Conservation (phyloP, 176 grass and related monocot species). For the Canna indica region DNA sequence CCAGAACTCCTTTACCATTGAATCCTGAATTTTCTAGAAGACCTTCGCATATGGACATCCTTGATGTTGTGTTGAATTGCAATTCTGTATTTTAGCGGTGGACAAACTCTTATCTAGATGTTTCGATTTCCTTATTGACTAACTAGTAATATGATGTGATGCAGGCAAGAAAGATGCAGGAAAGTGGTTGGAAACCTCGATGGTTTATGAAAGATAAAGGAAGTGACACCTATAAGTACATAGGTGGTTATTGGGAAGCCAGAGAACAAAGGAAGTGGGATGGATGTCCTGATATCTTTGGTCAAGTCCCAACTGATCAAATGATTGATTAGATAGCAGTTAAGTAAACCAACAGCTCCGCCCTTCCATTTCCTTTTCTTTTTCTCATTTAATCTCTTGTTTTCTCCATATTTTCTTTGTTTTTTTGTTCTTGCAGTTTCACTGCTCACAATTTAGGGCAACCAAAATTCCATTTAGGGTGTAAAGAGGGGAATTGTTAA, state of each 20-base stretch:
- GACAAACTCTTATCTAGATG: too few relatives aligned
- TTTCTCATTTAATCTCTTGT: background rate
- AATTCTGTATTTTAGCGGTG: background rate
- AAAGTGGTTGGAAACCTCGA: constrained; percentile 89
- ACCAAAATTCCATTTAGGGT: constrained; percentile 1
- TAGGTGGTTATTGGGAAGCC: constrained; percentile 96
- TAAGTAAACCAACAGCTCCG: constrained; percentile 26
- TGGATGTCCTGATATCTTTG: constrained; percentile 85
- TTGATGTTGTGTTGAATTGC: background rate
- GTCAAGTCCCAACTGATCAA: constrained; percentile 60
- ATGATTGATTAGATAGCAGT: constrained; percentile 51
- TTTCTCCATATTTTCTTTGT: background rate
- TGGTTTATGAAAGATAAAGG: constrained; percentile 95
- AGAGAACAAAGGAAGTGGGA: constrained; percentile 75
- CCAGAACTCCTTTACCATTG: too few relatives aligned
- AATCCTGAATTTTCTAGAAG: background rate
- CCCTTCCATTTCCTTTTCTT: constrained; percentile 21
- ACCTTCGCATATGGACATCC: background rate
- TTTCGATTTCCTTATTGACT: background rate
- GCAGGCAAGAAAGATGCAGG: constrained; percentile 99
- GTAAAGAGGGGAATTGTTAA: background rate
- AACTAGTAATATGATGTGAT: constrained; percentile 13
- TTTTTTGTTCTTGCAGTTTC: background rate
- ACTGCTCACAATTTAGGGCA: constrained; percentile 8
- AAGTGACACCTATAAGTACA: constrained; percentile 63